These are phyloP conservation scores for Moniliella sp. DNA, from an alignment of 1,284 basidiomycete genomes.

Conservation along the genomic window DNA sequence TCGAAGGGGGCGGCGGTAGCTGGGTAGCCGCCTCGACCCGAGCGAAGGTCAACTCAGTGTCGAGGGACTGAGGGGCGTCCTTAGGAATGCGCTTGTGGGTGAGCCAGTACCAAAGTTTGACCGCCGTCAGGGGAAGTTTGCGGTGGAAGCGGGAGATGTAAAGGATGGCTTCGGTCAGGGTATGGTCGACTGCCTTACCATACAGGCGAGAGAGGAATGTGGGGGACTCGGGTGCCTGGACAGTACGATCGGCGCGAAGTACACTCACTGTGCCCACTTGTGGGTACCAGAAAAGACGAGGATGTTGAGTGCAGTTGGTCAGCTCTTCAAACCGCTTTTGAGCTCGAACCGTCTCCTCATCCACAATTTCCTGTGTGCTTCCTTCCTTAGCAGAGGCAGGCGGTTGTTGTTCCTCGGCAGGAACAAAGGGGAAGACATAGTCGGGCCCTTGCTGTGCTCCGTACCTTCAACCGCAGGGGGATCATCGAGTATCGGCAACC, in stretches of 20 bases:
- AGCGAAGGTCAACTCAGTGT: no score
- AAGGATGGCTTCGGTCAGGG: conserved; percentile 7
- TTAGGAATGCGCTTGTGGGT: no score
- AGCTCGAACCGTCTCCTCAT: conserved; percentile 30
- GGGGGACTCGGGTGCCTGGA: conserved; percentile 37
- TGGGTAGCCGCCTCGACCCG: no score
- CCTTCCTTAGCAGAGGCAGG: background rate
- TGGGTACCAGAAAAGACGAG: conserved; percentile 87
- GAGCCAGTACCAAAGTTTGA: no score
- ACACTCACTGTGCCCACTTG: conserved; percentile 53
- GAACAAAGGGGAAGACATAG: no score
- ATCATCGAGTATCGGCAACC: no score
- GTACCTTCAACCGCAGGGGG: no score
- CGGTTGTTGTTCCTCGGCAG: background rate
- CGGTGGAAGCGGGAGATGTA: conserved; percentile 8
- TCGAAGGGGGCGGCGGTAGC: no score
- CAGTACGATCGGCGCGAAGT: conserved; percentile 52
- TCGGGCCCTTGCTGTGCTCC: no score
- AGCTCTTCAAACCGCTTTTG: conserved; percentile 39
- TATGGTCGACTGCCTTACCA: conserved; percentile 6
- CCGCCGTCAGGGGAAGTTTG: no score
- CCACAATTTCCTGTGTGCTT: conserved; percentile 1
- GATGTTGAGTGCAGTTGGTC: conserved; percentile 49
- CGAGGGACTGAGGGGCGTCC: no score
- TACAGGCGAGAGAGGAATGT: conserved; percentile 3